Percentiles rank a stretch among this genome's conserved stretches.
Conservation (phyloP, 2,329 filamentous ascomycete species). For the Catunica adiposa region DNA sequence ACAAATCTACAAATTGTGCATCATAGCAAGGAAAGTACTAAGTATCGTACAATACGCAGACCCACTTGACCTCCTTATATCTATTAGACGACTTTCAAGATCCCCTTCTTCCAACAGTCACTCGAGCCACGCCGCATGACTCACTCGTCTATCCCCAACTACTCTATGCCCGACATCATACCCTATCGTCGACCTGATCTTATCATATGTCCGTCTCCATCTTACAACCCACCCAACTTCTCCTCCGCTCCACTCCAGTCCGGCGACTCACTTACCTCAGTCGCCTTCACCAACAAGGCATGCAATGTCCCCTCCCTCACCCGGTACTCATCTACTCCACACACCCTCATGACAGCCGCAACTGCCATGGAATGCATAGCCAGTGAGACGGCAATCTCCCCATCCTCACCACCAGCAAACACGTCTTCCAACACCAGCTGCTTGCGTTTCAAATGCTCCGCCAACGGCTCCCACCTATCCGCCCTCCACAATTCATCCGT, state of each 20-base stretch:
- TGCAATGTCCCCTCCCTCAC: slow-evolving; percentile 36
- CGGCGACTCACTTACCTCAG: slow-evolving; percentile 12
- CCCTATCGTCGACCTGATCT: no score
- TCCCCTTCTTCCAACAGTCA: no score
- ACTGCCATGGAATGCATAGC: slow-evolving; percentile 35
- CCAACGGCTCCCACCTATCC: slow-evolving; percentile 31
- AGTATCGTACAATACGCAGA: no score
- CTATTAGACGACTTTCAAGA: no score
- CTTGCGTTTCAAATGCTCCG: slow-evolving; percentile 29
- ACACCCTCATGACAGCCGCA: slow-evolving; percentile 26
- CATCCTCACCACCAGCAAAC: slow-evolving; percentile 23
- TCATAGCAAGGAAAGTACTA: no score
- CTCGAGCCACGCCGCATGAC: background rate
- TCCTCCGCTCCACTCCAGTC: slow-evolving; percentile 6
- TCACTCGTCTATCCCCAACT: no score
- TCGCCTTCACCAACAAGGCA: slow-evolving; percentile 36
- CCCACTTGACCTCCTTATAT: no score
- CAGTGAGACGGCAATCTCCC: slow-evolving; percentile 27
- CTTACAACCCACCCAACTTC: background rate
- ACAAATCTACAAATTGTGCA: no score
- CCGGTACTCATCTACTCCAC: slow-evolving; percentile 27
- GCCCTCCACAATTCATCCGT: slow-evolving; percentile 36
- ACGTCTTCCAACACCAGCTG: slow-evolving; percentile 30
- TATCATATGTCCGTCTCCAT: no score
- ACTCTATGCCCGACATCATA: no score